Evolutionary conservation across 2,329 filamentous ascomycete genomes (phyloP).

Genomic region (Microsporum audouinii): DNA sequence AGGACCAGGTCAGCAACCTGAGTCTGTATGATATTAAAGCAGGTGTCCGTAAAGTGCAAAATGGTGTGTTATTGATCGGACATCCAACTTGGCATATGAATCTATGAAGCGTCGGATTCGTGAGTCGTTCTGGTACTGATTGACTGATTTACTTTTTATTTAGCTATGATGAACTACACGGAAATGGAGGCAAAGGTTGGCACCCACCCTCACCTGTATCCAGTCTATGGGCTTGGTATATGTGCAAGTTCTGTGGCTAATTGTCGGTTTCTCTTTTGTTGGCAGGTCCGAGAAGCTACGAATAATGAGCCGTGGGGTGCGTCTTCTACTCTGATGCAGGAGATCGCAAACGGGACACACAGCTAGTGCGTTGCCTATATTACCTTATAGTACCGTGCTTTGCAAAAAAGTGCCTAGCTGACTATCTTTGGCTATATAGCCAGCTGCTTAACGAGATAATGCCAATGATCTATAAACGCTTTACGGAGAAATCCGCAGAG

Average conservation of each 20-base stretch:
- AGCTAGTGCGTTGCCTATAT: conserved; percentile 63
- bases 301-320: conserved; percentile 98
- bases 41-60: conserved; percentile 86
- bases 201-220: background rate
- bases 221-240: background rate
- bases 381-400: conserved; percentile 4
- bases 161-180: conserved; percentile 96
- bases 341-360: conserved; percentile 95
- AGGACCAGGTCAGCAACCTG: conserved; percentile 80
- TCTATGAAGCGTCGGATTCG: background rate
- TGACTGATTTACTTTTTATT: background rate
- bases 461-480: conserved; percentile 99
- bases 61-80: conserved; percentile 52
- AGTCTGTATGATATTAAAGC: conserved; percentile 93
- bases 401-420: conserved; percentile 5
- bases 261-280: background rate
- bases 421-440: conserved; percentile 38
- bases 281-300: conserved; percentile 84
- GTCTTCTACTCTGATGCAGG: conserved; percentile 78
- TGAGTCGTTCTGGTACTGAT: background rate
- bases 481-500: conserved; percentile 94
- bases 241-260: background rate
- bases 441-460: conserved; percentile 98
- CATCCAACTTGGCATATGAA: background rate
- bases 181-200: conserved; percentile 68